Base-by-base conservation (phyloP, 2,329 filamentous ascomycete species). In the Xylariaceae sp. region DNA sequence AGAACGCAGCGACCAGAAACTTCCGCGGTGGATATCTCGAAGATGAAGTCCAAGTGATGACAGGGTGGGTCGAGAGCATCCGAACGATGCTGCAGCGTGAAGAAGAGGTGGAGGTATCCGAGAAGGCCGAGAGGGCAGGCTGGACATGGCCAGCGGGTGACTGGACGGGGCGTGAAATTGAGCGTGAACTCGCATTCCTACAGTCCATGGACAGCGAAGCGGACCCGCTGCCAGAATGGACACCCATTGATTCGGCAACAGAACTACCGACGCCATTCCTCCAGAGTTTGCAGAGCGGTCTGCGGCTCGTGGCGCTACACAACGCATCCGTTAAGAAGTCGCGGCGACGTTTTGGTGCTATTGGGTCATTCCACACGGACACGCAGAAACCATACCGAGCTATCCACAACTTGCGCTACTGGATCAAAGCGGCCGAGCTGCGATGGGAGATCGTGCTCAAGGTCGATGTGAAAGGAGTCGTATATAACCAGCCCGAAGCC, bases 351-450 rank as follows among this genome's bases (percentile, higher is more conserved):
- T 97, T 97, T 72, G 92, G 92, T 55, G 85, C 90, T 63, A 97
- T 99, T 71, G 91, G 90, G 59, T 83, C 83, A 8, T 97, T 88
- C 74, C 94, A 97, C 73, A 87, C 86, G n/a, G 92, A 99, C 73
- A 93, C 94, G 8, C 87, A 86, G 61, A 97, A 97, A 75, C 94
- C 94, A 0, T 99, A 99, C 73, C 88, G 94, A 53, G 88, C 88
- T 63, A 91, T 92, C 2, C 94, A 99, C 68, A 99, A 99, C 73
- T 80, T 99, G 62, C 85, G 92, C 47, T 99, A 89, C 78, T 99
- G 94, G 93, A 84, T 89, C 75, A 99, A 99, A 77, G 94, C 93
- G 1, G 92, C 92, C 6, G 92, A 99, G 76, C 80, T 97, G 60
- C 86, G 94, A 57, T 99, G 93, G 87, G 94, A 97, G 75, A 84